Evolutionary conservation across 2,329 filamentous ascomycete species (phyloP), one percentile per base, ranked within the genome.

Genomic region (Furcasterigmium furcatum): DNA sequence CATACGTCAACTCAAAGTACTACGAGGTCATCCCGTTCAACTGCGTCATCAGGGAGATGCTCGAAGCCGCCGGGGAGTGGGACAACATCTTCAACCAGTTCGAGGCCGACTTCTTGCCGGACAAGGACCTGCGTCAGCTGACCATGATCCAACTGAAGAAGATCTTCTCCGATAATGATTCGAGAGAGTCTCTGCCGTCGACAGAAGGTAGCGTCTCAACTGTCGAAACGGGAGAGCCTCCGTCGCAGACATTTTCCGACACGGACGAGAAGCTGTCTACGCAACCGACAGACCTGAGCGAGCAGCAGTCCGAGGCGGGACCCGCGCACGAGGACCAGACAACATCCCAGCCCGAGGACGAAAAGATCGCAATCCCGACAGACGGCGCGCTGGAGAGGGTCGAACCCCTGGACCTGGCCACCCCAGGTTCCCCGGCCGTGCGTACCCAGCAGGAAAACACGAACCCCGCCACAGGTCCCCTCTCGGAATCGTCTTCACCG

Each of bases 1-100:
- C 88, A 51, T 99, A 99, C 61, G 91, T 94, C 70, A 85, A 85
- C 52, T 96, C 91, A 3, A 91, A 90, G 60, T 97, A 97, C 61
- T 99, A 96, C 71, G 94, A 99, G 65, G 85, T 96, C 45, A 91
- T 97, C 41, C 94, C 95, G 1, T 78, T 99, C 52, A 99, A 97
- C 56, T 79, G 86, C 46, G 87, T 92, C 8, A 81, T 96, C 41
- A 84, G 92, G 54, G 87, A 89, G 46, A 94, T 96, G 74, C 84
- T 97, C 52, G 91, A 96, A 60, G 95, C 88, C 55, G 91, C 92
- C 4, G 84, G 91, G 18, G 89, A 91, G 52, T 99, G 94, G 94
- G 95, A 99, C 59, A 83, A 86, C 20, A 83, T 83, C 0, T 99
- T 99, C 68, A 77, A 83, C 46, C 87, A 94, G 45, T 97, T 99